Conservation (phyloP, 495 filamentous ascomycete species). For the Penicillium verhagenii region DNA sequence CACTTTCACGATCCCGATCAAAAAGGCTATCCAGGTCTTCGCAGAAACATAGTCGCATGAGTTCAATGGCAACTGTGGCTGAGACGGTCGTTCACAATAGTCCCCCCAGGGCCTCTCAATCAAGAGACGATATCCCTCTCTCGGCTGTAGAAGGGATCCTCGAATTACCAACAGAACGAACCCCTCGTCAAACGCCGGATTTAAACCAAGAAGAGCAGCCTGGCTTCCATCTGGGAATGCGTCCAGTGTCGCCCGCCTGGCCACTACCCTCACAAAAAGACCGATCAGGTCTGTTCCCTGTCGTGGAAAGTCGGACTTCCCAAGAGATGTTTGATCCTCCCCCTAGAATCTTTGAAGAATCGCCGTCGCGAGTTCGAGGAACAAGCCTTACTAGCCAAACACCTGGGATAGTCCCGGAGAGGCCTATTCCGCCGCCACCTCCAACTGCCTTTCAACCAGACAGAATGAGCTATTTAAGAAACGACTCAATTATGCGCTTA, state of each 20-base stretch:
- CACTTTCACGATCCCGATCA: constrained; percentile 32
- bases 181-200: constrained; percentile 44
- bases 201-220: constrained; percentile 24
- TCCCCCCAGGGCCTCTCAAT: constrained; percentile 11
- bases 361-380: constrained; percentile 29
- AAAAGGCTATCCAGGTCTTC: constrained; percentile 25
- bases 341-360: constrained; percentile 24
- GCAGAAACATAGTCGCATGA: constrained; percentile 23
- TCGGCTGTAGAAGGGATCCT: constrained; percentile 43
- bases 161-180: constrained; percentile 42
- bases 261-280: constrained; percentile 26
- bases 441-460: constrained; percentile 35
- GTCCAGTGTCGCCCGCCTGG: constrained; percentile 35
- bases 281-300: constrained; percentile 26
- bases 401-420: constrained; percentile 39
- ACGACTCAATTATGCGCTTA: constrained; percentile 39
- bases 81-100: constrained; percentile 20
- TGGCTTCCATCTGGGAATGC: constrained; percentile 30
- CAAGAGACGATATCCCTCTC: constrained; percentile 33
- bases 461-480: constrained; percentile 37
- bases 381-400: constrained; percentile 42
- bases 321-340: constrained; percentile 13
- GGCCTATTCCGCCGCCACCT: constrained; percentile 47
- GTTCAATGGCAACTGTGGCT: constrained; percentile 32
- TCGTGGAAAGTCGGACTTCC: constrained; percentile 22